A percentile compares a stretch with the other conserved stretches of the same genome.
Evolutionary conservation across 495 filamentous ascomycete species (phyloP).

Genomic region (Aspergillus leporis): DNA sequence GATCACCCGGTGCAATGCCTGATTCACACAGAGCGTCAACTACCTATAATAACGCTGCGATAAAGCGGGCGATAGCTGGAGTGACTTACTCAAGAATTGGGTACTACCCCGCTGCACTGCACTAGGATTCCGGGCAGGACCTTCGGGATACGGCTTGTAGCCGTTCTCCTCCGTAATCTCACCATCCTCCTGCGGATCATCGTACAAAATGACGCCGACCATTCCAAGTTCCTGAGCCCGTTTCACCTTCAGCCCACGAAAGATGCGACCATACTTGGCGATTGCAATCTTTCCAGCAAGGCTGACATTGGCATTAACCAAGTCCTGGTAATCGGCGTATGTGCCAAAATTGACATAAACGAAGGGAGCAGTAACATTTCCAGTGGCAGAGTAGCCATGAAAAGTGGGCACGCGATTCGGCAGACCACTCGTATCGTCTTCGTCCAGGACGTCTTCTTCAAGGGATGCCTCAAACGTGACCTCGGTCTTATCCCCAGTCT

Average conservation of each 20-base stretch:
- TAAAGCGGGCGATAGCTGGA: background rate
- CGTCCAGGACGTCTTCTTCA: slow-evolving; percentile 81
- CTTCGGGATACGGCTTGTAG: slow-evolving; percentile 76
- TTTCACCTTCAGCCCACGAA: slow-evolving; percentile 91
- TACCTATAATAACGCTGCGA: background rate
- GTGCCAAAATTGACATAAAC: slow-evolving; percentile 92
- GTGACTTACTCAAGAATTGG: slow-evolving; percentile 69
- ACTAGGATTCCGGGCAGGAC: slow-evolving; percentile 83
- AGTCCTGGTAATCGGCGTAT: slow-evolving; percentile 80
- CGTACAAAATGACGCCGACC: slow-evolving; percentile 82
- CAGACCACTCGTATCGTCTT: slow-evolving; percentile 75
- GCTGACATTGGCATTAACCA: slow-evolving; percentile 71
- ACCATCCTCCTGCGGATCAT: slow-evolving; percentile 88
- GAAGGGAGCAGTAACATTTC: slow-evolving; percentile 82
- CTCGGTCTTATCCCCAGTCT: slow-evolving; percentile 31
- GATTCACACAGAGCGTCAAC: background rate
- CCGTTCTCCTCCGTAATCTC: slow-evolving; percentile 79
- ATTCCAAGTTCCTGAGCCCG: slow-evolving; percentile 90
- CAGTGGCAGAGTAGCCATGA: slow-evolving; percentile 90
- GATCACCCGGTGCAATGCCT: slow-evolving; percentile 64
- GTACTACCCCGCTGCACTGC: slow-evolving; percentile 92
- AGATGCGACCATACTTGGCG: slow-evolving; percentile 81
- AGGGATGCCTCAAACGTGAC: slow-evolving; percentile 79
- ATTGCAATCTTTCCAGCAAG: slow-evolving; percentile 85
- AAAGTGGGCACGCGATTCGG: slow-evolving; percentile 84